These are phyloP conservation scores for Cladorrhinum sp. DNA, from an alignment of 2,329 filamentous ascomycete species.

Conservation along the genomic window DNA sequence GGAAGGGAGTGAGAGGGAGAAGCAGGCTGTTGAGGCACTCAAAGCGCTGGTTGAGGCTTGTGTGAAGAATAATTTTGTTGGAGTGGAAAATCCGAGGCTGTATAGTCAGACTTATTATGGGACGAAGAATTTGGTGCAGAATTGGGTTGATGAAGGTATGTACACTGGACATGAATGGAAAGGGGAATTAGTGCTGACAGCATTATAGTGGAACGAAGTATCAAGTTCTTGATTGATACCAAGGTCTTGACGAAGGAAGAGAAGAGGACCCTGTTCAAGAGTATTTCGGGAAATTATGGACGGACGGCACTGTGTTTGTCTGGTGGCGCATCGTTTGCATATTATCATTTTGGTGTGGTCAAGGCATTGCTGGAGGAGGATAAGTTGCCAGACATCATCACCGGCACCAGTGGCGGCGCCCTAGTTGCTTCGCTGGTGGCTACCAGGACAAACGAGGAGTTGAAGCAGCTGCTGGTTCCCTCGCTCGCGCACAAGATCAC, in stretches of 20 bases:
- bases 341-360: slow-evolving; percentile 93
- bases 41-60: slow-evolving; percentile 79
- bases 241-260: slow-evolving; percentile 65
- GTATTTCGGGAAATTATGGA: slow-evolving; percentile 85
- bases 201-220: slow-evolving; percentile 56
- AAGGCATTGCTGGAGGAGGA: slow-evolving; percentile 85
- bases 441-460: slow-evolving; percentile 86
- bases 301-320: slow-evolving; percentile 90
- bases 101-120: slow-evolving; percentile 98
- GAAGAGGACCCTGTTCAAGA: slow-evolving; percentile 81
- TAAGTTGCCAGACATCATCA: slow-evolving; percentile 88
- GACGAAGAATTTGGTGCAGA: slow-evolving; percentile 91
- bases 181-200: neutral
- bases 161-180: neutral
- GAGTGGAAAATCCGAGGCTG: slow-evolving; percentile 87
- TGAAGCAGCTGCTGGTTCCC: slow-evolving; percentile 80
- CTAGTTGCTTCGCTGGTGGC: slow-evolving; percentile 83
- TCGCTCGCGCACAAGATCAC: slow-evolving; percentile 81
- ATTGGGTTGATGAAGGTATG: slow-evolving; percentile 79
- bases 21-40: slow-evolving; percentile 68
- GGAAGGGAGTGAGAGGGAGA: slow-evolving; percentile 34
- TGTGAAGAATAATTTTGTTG: slow-evolving; percentile 96
- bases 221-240: slow-evolving; percentile 67
- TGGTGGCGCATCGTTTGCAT: slow-evolving; percentile 90
- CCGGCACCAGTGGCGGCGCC: slow-evolving; percentile 91